phyloP scores from a whole-genome alignment of 306 rosid genomes.

The Hippophae rhamnoides region DNA sequence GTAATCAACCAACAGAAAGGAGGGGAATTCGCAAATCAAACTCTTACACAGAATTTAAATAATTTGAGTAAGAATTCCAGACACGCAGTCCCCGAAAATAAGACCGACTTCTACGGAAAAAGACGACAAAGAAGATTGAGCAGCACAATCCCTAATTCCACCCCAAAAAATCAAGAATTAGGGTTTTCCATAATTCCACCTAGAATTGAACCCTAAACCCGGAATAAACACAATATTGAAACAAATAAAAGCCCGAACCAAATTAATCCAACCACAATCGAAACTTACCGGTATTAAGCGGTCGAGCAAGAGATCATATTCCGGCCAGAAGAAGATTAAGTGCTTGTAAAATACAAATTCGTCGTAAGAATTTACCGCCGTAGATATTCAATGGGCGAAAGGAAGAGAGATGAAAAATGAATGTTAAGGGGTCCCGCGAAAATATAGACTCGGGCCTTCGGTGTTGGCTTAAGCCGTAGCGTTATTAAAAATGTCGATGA shows the following conservation, averaged over 20 bases:
- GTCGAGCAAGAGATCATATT: slow-evolving; percentile 33
- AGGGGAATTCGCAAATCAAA: background rate
- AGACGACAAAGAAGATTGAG: background rate
- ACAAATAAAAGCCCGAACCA: slow-evolving; percentile 5
- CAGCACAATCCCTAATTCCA: slow-evolving; percentile 21
- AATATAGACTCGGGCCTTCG: slow-evolving; percentile 11
- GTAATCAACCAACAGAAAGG: background rate
- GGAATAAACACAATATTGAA: slow-evolving; percentile 1
- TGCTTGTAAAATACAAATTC: slow-evolving; percentile 10
- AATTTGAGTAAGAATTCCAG: slow-evolving; percentile 12
- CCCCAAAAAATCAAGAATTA: slow-evolving; percentile 14
- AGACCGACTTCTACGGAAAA: slow-evolving; percentile 6
- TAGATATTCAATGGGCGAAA: slow-evolving; percentile 21
- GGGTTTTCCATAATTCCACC: slow-evolving; percentile 36
- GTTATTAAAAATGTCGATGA: too few species aligned
- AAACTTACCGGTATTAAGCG: slow-evolving; percentile 59
- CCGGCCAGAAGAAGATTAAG: slow-evolving; percentile 5
- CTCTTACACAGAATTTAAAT: slow-evolving; percentile 6
- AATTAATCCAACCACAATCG: slow-evolving; percentile 9
- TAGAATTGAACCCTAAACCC: slow-evolving; percentile 8
- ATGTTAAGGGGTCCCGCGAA: slow-evolving; percentile 35
- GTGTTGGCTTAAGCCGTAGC: background rate
- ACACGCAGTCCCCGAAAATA: slow-evolving; percentile 2
- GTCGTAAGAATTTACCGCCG: slow-evolving; percentile 20
- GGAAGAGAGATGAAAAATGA: slow-evolving; percentile 3